Evolutionary conservation across 2,329 filamentous ascomycete species (phyloP).

Genomic region (Daldinia sp.): DNA sequence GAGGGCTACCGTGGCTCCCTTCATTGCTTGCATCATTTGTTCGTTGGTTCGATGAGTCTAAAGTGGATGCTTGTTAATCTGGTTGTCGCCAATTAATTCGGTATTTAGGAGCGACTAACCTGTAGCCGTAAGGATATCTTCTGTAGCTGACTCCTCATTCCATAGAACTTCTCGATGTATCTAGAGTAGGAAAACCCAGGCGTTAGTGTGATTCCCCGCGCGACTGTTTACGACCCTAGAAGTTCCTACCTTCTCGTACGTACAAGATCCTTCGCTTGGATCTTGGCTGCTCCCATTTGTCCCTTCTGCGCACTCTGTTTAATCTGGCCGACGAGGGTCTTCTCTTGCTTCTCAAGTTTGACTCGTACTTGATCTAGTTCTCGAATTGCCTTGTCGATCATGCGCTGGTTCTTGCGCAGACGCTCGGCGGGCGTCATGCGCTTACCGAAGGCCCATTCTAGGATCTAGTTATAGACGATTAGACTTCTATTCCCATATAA

Average conservation of each 20-base stretch:
- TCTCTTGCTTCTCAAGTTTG: slow-evolving; percentile 98
- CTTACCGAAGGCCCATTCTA: slow-evolving; percentile 99
- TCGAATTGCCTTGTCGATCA: slow-evolving; percentile 95
- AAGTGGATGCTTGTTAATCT: slow-evolving; percentile 1
- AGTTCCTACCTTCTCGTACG: slow-evolving; percentile 76
- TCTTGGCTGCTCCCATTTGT: slow-evolving; percentile 98
- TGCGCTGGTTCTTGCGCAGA: slow-evolving; percentile 91
- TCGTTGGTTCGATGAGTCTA: slow-evolving; percentile 98
- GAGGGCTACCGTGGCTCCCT: slow-evolving; percentile 89
- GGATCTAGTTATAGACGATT: slow-evolving; percentile 65
- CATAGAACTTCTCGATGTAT: slow-evolving; percentile 98
- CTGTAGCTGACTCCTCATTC: slow-evolving; percentile 96
- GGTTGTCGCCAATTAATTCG: background rate
- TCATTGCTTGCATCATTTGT: slow-evolving; percentile 99
- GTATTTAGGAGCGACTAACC: slow-evolving; percentile 57
- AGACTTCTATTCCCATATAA: background rate
- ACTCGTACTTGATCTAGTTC: slow-evolving; percentile 94
- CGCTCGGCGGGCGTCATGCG: slow-evolving; percentile 96
- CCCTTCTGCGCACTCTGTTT: slow-evolving; percentile 98
- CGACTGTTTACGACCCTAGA: background rate
- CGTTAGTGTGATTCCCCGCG: background rate
- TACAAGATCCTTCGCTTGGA: slow-evolving; percentile 96
- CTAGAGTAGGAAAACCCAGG: slow-evolving; percentile 54
- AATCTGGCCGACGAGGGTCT: slow-evolving; percentile 94
- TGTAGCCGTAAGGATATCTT: slow-evolving; percentile 95